These are phyloP conservation scores for Allium cepa DNA, from an alignment of 106 monocot species.

Conservation along the genomic window DNA sequence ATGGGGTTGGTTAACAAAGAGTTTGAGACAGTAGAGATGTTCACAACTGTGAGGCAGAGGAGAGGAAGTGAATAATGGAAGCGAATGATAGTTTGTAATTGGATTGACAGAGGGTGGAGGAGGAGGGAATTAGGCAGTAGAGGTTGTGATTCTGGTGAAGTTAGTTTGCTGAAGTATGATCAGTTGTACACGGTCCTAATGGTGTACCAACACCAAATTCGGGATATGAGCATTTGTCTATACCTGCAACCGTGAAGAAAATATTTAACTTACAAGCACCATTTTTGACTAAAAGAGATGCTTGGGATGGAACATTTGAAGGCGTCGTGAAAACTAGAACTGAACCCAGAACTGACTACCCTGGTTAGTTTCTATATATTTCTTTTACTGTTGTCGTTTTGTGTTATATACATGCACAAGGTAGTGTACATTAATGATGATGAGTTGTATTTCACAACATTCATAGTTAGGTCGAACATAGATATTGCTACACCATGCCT, in stretches of 20 bases:
- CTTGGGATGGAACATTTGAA: slow-evolving; percentile 78
- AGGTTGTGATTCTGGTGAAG: too few species aligned
- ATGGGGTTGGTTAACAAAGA: too few species aligned
- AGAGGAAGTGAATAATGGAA: too few species aligned
- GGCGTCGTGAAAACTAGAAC: slow-evolving; percentile 41
- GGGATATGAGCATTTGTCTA: slow-evolving; percentile 72
- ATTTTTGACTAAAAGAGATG: slow-evolving; percentile 63
- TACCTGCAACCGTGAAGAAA: slow-evolving; percentile 76
- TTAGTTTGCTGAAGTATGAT: too few species aligned
- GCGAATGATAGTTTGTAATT: too few species aligned
- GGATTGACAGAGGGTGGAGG: too few species aligned
- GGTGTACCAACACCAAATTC: slow-evolving; percentile 55
- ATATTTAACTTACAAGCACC: slow-evolving; percentile 45
- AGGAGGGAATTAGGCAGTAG: too few species aligned
- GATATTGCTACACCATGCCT: too few species aligned
- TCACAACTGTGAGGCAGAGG: too few species aligned
- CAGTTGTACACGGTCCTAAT: slow-evolving; percentile 71
- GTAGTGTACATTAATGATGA: neutral
- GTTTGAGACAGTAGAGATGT: too few species aligned
- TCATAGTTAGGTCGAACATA: too few species aligned
- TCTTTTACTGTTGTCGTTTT: neutral
- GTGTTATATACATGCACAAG: neutral
- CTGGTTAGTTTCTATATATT: slow-evolving; percentile 22
- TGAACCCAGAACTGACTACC: slow-evolving; percentile 76
- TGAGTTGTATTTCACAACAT: neutral